Evolutionary conservation across 306 rosid species (phyloP), one percentile per base, ranked within the genome.

Genomic region (Betula pendula): DNA sequence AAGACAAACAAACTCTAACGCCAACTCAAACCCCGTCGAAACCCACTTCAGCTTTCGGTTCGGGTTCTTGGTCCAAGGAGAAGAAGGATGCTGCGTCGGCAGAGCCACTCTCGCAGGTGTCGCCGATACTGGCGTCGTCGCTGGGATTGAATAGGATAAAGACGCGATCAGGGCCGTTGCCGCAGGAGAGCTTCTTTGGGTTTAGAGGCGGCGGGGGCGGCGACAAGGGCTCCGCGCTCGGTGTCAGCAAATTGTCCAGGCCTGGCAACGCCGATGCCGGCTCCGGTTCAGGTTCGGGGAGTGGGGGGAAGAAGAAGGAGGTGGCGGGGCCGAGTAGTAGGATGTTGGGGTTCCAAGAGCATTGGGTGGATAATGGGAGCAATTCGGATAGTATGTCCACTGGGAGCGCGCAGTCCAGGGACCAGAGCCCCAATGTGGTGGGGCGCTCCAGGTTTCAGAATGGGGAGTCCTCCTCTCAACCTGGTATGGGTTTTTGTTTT

Each of bases 141-240:
- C 88, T 92, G 0, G 97, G 97, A 43, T 70, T 95, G 88, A 95
- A 95, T 74, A 85, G 87, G 84, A 95, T 95, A 51, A 95, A 95
- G 94, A 95, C 99, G 60, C 87, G 97, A 89, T 95, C 99, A 79
- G 99, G 99, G 45, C 99, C 99, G 72, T 79, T 95, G 80, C 99
- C 99, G 9, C 97, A 92, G 88, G 99, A 95, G 87, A 95, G 97
- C 81, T 95, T 95, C 70, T 84, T 89, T n/a, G 97, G 97, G 29
- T 88, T 92, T 67, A 83, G 94, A 67, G 86, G 84, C 15, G 84
- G 84, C 15, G 97, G 49, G 10, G 99, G 84, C 13, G 98, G 49
- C 10, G 99, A 92, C 25, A 90, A 89, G 67, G 92, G 85, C 44
- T 67, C 86, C 51, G 68, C 81, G 0, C 82, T 88, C 2, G 97